Evolutionary conservation across 768 basidiomycete species (phyloP), one percentile per base, ranked within the genome.

Genomic region (Podaxis sp.): DNA sequence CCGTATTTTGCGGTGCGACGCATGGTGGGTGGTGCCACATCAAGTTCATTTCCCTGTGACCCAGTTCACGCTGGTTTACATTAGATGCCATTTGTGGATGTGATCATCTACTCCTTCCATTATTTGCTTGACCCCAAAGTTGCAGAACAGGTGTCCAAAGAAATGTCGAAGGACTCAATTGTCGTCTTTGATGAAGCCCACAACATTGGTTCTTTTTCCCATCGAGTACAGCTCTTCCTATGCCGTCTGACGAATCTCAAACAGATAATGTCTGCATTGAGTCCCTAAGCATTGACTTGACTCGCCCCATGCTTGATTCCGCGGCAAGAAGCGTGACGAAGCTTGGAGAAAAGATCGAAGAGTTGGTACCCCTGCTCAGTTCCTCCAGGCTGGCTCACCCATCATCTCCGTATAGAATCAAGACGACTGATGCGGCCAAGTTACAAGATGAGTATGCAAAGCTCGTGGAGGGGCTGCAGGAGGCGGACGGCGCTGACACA

Each of bases 141-240:
- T 44, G 97, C 97, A 0, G 97, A 98, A 67, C 95, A 98, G 76
- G 97, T 99, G 13, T 98, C 97, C 1, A 95, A 93, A 69, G 97
- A 99, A 72, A 81, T 99, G 76, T 92, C 91, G 6, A 98, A 98
- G 68, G 97, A 99, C 71, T 90, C 94, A 32, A 99, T 99, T 56
- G 95, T 99, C 40, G 97, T 99, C 1, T 99, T 99, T 68, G 97
- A 99, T 69, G 97, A 99, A 71, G 97, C 97, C 14, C 97, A 99
- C 74, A 99, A 99, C 71, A 99, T 99, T 55, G 95, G 95, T 95
- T 66, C 59, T 80, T 64, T 59, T 57, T 53, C 56, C 40, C 40
- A 54, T 60, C 32, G 5, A 27, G 25, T n/a, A 38, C 23, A 35
- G 25, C 23, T 37, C 25, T 38, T 47, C 57, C 40, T 25, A 42